Conservation (phyloP, 2,329 filamentous ascomycete species). For the Corniculantispora saksenae region DNA sequence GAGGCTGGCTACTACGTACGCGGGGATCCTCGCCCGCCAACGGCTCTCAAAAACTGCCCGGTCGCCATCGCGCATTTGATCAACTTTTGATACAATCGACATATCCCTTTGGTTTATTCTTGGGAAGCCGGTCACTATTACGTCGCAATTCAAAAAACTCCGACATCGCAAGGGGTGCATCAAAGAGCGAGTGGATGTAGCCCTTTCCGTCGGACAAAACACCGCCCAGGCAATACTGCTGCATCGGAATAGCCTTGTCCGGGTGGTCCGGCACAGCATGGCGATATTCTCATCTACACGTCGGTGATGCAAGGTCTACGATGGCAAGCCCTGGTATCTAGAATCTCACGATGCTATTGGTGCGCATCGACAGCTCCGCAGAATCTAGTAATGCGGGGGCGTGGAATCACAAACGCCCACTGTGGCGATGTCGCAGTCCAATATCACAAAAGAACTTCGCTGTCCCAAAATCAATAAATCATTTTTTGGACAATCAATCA, state of each 20-base stretch:
- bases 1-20: conserved; percentile 2
- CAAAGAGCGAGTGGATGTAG: neutral
- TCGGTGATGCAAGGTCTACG: neutral
- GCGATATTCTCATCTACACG: neutral
- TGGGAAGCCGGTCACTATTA: too few species aligned
- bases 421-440: conserved; percentile 7
- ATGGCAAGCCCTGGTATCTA: neutral
- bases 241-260: neutral
- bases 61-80: neutral
- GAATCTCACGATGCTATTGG: conserved; percentile 16
- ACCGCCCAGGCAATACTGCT: neutral
- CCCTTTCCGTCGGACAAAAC: neutral
- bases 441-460: neutral
- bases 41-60: neutral
- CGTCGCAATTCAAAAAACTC: neutral
- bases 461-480: neutral
- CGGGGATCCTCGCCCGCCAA: neutral
- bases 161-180: neutral
- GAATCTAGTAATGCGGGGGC: conserved; percentile 9
- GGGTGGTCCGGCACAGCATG: neutral
- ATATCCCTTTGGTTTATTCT: too few species aligned
- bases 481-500: neutral
- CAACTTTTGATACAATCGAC: too few species aligned
- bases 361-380: conserved; percentile 18
- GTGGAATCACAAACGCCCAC: neutral